A percentile compares a stretch with the other conserved stretches of the same genome.
phyloP scores from a whole-genome alignment of 176 grass and related monocot species.

The Paspalum notatum region DNA sequence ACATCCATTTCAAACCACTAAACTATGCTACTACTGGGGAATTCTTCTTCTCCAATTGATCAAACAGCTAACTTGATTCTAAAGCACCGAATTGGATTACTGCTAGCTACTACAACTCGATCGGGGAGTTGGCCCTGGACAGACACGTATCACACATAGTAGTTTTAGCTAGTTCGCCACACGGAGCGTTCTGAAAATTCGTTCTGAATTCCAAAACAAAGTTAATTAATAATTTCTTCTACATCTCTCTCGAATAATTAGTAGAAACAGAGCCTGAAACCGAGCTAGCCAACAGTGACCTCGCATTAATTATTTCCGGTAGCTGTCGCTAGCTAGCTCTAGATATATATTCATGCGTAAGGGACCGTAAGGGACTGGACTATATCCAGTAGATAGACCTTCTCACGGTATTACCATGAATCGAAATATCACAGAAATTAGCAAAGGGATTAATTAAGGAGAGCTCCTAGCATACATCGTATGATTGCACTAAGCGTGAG shows the following conservation, averaged over 20 bases:
- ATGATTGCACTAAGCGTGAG: slow-evolving; percentile 15
- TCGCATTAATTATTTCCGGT: too few species aligned
- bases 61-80: not conserved
- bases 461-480: too few species aligned
- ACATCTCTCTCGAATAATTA: not conserved
- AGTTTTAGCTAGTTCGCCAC: not conserved
- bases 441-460: not conserved
- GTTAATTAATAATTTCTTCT: not conserved
- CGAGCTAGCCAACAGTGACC: too few species aligned
- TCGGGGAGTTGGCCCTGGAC: not conserved
- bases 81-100: not conserved
- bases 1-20: slow-evolving; percentile 38
- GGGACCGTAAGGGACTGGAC: too few species aligned
- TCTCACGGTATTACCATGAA: not conserved
- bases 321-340: not conserved
- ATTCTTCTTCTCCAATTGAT: not conserved
- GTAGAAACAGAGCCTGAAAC: not conserved
- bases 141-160: not conserved
- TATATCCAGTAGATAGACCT: not conserved
- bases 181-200: not conserved
- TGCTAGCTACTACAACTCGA: not conserved
- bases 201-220: not conserved
- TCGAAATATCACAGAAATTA: slow-evolving; percentile 3
- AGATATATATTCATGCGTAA: not conserved
- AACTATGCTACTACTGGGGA: slow-evolving; percentile 2